Base-by-base conservation (phyloP, 345 rosid species). In the Excoecaria agallocha region DNA sequence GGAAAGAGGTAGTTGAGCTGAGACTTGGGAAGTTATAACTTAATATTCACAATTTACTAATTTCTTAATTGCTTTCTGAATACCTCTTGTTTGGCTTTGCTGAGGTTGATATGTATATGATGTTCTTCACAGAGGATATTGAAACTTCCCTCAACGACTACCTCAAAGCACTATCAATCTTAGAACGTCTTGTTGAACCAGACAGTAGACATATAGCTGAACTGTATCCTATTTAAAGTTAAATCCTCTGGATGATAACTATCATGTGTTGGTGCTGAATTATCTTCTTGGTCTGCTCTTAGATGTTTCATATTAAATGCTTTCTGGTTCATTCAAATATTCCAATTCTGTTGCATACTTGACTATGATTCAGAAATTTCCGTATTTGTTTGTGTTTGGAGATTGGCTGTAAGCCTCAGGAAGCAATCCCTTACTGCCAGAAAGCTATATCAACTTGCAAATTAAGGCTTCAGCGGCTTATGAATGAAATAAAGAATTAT, bases 131-230 rank as follows among this genome's bases (percentile, higher is more conserved):
- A 93, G 99, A 95, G 97, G 99, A 95, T 80, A 84, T 90, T 22
- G 97, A 95, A 85, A 87, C 99, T 79, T 93, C 97, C 54, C 88
- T 91, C 60, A 83, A 86, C 71, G 98, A 93, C 86, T 93, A 91
- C 83, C 83, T 86, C 84, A 85, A 87, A 60, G 97, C 97, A 1
- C 80, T 95, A 17, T 84, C 86, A 71, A 86, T 90, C 69, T 75
- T 95, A 46, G 94, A 87, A 78, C 84, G 82, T 68, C 79, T 93
- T 68, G 99, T 95, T 85, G 97, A 91, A 74, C 89, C 96, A 0
- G 99, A 95, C 74, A 86, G 89, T 87, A 86, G 97, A 55, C 91
- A 79, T 82, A 65, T 87, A 45, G 97, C 98, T 15, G 97, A 93
- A 88, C 39, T 93, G 98, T 95, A 95, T 95, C 97, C 97, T 93